phyloP scores from a whole-genome alignment of 1,284 basidiomycete genomes.

The Microbotryomycetes sp. region DNA sequence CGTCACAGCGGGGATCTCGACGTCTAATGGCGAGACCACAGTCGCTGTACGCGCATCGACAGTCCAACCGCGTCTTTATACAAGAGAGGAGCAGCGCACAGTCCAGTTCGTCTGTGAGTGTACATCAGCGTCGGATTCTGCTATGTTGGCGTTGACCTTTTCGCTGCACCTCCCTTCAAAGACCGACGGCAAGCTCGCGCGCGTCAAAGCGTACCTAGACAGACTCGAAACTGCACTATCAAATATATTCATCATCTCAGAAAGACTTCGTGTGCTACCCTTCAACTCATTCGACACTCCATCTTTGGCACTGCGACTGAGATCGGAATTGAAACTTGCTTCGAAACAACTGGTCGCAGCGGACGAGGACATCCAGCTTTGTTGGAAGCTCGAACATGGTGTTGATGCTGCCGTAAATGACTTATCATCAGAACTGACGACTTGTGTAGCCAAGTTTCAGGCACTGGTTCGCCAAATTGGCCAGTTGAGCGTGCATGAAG shows the following conservation, averaged over 20 bases:
- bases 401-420: too few relatives aligned
- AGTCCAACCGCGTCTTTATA: background rate
- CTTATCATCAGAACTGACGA: too few relatives aligned
- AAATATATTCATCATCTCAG: constrained; percentile 8
- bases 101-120: background rate
- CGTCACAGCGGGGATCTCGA: too few relatives aligned
- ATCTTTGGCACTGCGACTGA: constrained; percentile 16
- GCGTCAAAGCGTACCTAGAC: background rate
- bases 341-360: background rate
- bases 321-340: background rate
- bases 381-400: constrained; percentile 10
- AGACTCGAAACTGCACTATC: too few relatives aligned
- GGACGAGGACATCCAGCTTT: background rate
- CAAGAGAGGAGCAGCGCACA: background rate
- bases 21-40: too few relatives aligned
- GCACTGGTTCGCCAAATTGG: too few relatives aligned
- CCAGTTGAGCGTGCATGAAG: too few relatives aligned
- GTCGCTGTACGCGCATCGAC: too few relatives aligned
- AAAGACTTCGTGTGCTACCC: constrained; percentile 7
- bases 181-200: background rate
- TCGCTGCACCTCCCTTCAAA: background rate
- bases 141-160: constrained; percentile 3
- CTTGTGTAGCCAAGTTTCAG: too few relatives aligned
- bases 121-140: background rate
- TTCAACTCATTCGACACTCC: constrained; percentile 17